A percentile compares a stretch with the other conserved stretches of the same genome.
Evolutionary conservation across 208 protist species (phyloP).

Genomic region (Crithidia bombi): DNA sequence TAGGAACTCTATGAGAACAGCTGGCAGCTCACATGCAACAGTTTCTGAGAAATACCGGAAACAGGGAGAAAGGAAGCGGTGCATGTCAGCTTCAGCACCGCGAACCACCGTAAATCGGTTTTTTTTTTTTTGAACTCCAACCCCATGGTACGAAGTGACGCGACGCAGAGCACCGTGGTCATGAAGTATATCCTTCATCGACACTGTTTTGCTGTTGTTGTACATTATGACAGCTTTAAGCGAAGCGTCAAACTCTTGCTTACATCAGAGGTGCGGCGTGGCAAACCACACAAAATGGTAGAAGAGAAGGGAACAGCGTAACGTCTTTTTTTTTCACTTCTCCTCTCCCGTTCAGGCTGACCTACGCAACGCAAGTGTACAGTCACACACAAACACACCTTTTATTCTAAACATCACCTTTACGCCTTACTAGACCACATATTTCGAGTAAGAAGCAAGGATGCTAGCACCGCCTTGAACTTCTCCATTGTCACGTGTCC

Average conservation of each 20-base stretch:
- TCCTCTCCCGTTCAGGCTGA: no score
- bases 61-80: not conserved
- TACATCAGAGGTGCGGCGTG: not conserved
- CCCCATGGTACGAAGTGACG: no score
- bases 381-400: not conserved
- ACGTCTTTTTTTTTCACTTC: not conserved
- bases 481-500: conserved; percentile 77
- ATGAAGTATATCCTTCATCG: no score
- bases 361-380: not conserved
- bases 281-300: not conserved
- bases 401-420: no score
- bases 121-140: no score
- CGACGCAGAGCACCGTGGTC: no score
- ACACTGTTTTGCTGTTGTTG: no score
- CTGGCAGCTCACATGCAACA: no score
- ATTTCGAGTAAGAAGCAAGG: conserved; percentile 68
- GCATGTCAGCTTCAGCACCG: no score
- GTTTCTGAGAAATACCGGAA: no score
- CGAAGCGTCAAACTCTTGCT: not conserved
- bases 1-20: no score
- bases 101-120: no score
- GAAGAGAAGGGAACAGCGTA: not conserved
- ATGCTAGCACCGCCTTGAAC: conserved; percentile 84
- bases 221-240: not conserved
- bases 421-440: conserved; percentile 42